phyloP scores from a whole-genome alignment of 2,329 filamentous ascomycete genomes.

The Beauveria australis region DNA sequence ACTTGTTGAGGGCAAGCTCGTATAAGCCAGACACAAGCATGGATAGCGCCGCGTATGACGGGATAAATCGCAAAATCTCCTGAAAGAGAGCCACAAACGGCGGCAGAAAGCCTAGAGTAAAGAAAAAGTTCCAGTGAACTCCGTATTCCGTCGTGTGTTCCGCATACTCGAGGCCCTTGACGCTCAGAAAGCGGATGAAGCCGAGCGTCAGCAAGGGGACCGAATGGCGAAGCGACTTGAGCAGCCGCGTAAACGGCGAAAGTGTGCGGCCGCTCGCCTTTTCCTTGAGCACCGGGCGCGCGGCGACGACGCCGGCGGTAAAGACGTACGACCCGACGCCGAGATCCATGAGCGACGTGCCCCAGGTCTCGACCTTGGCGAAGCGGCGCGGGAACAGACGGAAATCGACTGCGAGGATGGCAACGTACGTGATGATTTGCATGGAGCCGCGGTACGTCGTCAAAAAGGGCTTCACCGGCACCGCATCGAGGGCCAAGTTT shows the following conservation, averaged over 20 bases:
- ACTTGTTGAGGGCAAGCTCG: slow-evolving; percentile 67
- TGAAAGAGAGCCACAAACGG: slow-evolving; percentile 84
- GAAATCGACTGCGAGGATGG: slow-evolving; percentile 97
- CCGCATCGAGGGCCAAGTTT: slow-evolving; percentile 24
- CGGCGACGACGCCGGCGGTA: slow-evolving; percentile 83
- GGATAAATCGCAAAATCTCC: slow-evolving; percentile 58
- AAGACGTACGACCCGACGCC: slow-evolving; percentile 98
- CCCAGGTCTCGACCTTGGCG: slow-evolving; percentile 98
- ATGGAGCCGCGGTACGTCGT: slow-evolving; percentile 86
- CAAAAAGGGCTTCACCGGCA: slow-evolving; percentile 85
- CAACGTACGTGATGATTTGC: slow-evolving; percentile 82
- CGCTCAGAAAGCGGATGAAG: slow-evolving; percentile 70
- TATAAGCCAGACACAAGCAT: slow-evolving; percentile 62
- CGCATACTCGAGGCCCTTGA: slow-evolving; percentile 91
- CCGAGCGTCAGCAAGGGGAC: slow-evolving; percentile 76
- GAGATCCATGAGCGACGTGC: slow-evolving; percentile 96
- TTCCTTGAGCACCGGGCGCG: slow-evolving; percentile 69
- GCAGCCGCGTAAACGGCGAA: slow-evolving; percentile 49
- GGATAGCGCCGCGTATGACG: slow-evolving; percentile 69
- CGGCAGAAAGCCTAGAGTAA: slow-evolving; percentile 81
- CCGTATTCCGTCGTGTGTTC: slow-evolving; percentile 97
- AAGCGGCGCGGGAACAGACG: slow-evolving; percentile 86
- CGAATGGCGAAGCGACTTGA: slow-evolving; percentile 67
- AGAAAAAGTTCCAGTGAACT: slow-evolving; percentile 99
- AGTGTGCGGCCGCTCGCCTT: slow-evolving; percentile 41